Base-by-base conservation (phyloP, 2,329 filamentous ascomycete genomes). In the Pseudogymnoascus sp. region DNA sequence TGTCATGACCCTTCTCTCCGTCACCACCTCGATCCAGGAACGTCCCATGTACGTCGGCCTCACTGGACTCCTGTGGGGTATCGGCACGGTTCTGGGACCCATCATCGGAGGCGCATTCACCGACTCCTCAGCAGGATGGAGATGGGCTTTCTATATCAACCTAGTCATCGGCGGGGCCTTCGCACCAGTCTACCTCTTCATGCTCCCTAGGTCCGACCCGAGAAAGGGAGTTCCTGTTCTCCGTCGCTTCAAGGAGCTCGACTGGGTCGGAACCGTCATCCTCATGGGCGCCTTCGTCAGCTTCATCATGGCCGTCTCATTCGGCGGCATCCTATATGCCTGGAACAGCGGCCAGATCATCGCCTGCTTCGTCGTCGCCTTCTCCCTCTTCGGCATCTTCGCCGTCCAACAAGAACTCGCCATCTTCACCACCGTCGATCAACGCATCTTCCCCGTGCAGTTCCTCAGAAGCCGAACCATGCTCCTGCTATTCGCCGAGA, bases 131-230 rank as follows among this genome's bases (percentile, higher is more conserved):
- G 78, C 74, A 0, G 76, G 73, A 0, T 82, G 79, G 80, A 65
- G 80, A 45, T 80, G 76, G 75, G 72, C 72, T 0, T 81, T 81
- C 63, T 86, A 86, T 67, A 79, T 86, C 72, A 86, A 85, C 66
- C 73, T 85, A 0, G 71, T 80, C 55, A 75, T 80, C 0, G 81
- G 72, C 6, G 78, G 67, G 29, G 69, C 71, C 2, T 74, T 73
- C n/a, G 70, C 73, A 19, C 65, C 72, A 1, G 72, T 80, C 23
- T 67, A 78, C 29, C 63, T 80, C 65, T 74, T 76, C 61, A 75
- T 79, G 65, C 78, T 81, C 67, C 72, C 74, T 63, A 75, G 72
- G 58, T 76, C 73, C 23, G 72, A 72, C 62, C 74, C 70, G 0
- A 67, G 67, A 23, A 59, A 72, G 63, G 69, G 29, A 1, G 23